Base-by-base conservation (phyloP, 306 rosid species). In the Rosa lucieae region DNA sequence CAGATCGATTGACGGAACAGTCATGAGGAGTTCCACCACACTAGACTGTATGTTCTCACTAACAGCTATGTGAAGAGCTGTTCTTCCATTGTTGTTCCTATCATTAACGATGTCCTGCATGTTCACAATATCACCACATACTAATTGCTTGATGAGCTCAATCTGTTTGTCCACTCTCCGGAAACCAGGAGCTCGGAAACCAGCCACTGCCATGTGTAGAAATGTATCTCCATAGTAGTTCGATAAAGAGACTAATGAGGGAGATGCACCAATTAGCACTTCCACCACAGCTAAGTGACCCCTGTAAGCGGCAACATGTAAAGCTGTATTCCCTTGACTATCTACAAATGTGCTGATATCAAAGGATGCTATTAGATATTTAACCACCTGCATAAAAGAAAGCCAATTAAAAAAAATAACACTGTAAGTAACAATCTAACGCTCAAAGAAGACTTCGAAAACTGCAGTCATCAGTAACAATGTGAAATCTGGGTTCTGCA, bases 171-270 rank as follows among this genome's bases (percentile, higher is more conserved):
- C 97, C 46, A 94, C 75, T 84, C 93, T 87, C 35, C 88, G 82
- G 61, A 94, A 94, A 58, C 99, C 97, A 6, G 95, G 93, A 78
- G 93, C 87, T 67, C 82, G 83, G 87, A 94, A 94, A 81, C 99
- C 99, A 81, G 97, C 86, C 71, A 89, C 95, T 10, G 97, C 97
- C 89, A 86, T 83, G 80, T 92, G 99, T 80, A 91, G 95, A 82
- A 92, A 85, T 69, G 99, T 92, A 77, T 92, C 97, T 48, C 97
- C 99, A 75, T 85, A 68, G 78, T 87, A 78, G 84, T 94, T 94
- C 76, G 83, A 73, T 65, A 81, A 72, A 72, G 87, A 62, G 72
- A 89, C 63, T 37, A 87, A 72, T 0, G 85, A 89, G 8, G 97
- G 90, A 52, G 90, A 89, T 53, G 86, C 85, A 63, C 46, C 80